Percentiles rank a stretch among this genome's conserved stretches.
phyloP scores from a whole-genome alignment of 2,329 filamentous ascomycete genomes.

The Madurella mycetomatis region DNA sequence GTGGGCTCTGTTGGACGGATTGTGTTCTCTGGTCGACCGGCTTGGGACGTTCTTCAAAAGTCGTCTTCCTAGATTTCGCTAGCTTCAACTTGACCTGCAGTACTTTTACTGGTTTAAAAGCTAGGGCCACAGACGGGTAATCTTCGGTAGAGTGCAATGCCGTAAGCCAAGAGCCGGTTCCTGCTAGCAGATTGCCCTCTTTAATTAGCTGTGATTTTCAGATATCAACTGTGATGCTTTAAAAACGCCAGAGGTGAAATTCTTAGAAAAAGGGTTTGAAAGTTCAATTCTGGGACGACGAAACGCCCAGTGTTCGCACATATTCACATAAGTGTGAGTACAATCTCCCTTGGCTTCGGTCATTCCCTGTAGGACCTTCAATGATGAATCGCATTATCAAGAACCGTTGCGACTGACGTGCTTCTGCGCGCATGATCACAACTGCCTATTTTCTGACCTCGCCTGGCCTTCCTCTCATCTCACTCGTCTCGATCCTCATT shows the following conservation, averaged over 20 bases:
- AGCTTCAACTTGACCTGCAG: not conserved
- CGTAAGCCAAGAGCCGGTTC: not conserved
- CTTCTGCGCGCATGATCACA: conserved; percentile 48
- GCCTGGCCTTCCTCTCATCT: no score
- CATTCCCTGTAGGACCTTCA: not conserved
- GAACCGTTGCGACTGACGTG: conserved; percentile 58
- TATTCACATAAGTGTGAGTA: not conserved
- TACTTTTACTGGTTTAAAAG: conserved; percentile 10
- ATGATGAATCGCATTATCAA: conserved; percentile 51
- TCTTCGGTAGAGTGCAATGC: not conserved
- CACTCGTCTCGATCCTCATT: not conserved
- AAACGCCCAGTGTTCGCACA: not conserved
- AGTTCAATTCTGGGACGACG: not conserved
- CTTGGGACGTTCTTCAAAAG: no score
- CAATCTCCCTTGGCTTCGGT: not conserved
- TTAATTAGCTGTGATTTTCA: conserved; percentile 2
- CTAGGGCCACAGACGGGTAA: conserved; percentile 6
- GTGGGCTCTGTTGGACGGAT: not conserved
- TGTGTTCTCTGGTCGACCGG: no score
- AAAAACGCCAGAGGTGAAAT: no score
- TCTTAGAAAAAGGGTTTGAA: no score
- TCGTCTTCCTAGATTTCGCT: not conserved
- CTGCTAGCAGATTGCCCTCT: not conserved
- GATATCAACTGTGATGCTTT: no score
- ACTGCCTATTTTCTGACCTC: conserved; percentile 43